Evolutionary conservation across 208 protist genomes (phyloP).

Genomic region (Sergeia podlipaevii): DNA sequence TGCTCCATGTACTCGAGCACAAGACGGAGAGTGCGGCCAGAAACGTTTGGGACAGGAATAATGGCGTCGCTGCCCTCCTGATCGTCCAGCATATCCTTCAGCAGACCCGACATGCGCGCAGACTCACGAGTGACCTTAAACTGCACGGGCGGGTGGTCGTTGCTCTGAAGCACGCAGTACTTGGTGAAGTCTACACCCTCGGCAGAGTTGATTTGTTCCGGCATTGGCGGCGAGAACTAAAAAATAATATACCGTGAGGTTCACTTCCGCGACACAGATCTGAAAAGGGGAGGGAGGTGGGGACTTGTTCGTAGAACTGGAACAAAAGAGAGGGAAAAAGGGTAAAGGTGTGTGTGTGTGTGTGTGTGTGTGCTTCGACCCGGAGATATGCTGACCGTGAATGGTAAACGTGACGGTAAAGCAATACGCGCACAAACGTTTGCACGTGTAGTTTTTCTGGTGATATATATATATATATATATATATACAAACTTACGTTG

Average conservation of each 20-base stretch:
- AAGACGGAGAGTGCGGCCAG: slow-evolving; percentile 76
- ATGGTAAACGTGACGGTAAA: too few species aligned
- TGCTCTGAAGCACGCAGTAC: slow-evolving; percentile 86
- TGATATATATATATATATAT: slow-evolving; percentile 4
- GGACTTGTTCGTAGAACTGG: too few species aligned
- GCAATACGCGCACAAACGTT: too few species aligned
- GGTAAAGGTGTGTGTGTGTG: too few species aligned
- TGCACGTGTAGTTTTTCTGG: background rate
- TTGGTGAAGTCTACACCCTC: slow-evolving; percentile 78
- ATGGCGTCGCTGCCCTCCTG: slow-evolving; percentile 60
- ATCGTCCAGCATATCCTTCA: slow-evolving; percentile 92
- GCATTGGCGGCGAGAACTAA: slow-evolving; percentile 33
- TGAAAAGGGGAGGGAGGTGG: too few species aligned
- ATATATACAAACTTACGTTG: slow-evolving; percentile 12
- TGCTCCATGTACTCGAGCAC: slow-evolving; percentile 95
- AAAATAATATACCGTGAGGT: background rate
- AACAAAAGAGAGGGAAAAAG: too few species aligned
- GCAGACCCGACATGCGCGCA: slow-evolving; percentile 82
- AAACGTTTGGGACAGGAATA: slow-evolving; percentile 92
- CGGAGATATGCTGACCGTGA: too few species aligned
- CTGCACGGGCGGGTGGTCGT: slow-evolving; percentile 77
- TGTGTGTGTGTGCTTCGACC: too few species aligned
- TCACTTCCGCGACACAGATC: too few species aligned
- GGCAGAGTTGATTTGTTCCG: slow-evolving; percentile 39
- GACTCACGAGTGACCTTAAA: slow-evolving; percentile 82